Conservation (phyloP, 106 monocot genomes). For the Gastrodia elata region DNA sequence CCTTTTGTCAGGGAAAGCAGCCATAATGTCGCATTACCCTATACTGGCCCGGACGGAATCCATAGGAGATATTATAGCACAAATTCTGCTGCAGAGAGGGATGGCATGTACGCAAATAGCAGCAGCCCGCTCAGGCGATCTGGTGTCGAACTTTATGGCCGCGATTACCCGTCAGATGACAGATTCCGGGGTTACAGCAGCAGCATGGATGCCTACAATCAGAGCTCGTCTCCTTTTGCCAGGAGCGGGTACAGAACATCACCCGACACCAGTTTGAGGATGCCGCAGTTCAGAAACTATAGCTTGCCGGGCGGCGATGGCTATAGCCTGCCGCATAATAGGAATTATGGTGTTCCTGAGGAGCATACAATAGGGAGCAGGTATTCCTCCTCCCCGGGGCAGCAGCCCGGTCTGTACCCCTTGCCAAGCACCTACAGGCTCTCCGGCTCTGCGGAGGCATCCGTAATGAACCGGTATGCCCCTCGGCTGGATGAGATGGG, state of each 20-base stretch:
- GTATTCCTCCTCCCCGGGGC: constrained; percentile 9
- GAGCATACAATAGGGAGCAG: constrained; percentile 7
- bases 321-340: constrained; percentile 5
- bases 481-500: constrained; percentile 51
- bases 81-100: constrained; percentile 12
- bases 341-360: constrained; percentile 11
- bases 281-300: constrained; percentile 1
- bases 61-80: constrained; percentile 29
- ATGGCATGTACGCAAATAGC: not conserved
- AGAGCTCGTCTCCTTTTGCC: not conserved
- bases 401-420: not conserved
- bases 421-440: constrained; percentile 19
- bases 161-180: constrained; percentile 4
- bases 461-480: constrained; percentile 43
- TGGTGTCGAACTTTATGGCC: not conserved
- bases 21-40: not conserved
- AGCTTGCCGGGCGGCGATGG: not conserved
- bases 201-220: constrained; percentile 6
- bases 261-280: constrained; percentile 7
- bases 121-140: not conserved
- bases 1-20: constrained; percentile 6
- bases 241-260: constrained; percentile 9
- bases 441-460: constrained; percentile 7
- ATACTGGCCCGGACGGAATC: constrained; percentile 10
- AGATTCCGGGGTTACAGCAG: constrained; percentile 6